Percentiles rank a stretch among this genome's conserved stretches.
These are phyloP conservation scores for Leptomonas seymouri DNA, from an alignment of 208 protist genomes.

Conservation along the genomic window DNA sequence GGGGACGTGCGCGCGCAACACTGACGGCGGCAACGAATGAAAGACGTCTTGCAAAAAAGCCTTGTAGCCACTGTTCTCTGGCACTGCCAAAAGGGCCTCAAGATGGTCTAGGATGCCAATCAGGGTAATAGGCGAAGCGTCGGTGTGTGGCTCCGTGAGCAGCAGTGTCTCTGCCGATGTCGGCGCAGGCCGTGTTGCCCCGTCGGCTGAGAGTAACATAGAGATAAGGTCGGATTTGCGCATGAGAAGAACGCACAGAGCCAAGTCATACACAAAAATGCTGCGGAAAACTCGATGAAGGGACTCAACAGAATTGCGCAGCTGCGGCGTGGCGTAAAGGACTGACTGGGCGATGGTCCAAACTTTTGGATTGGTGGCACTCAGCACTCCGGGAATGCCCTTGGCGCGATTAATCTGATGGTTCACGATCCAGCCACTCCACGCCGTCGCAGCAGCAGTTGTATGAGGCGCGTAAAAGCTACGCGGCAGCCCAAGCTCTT, in stretches of 20 bases:
- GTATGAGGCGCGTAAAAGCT: conserved; percentile 10
- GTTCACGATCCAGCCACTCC: conserved; percentile 21
- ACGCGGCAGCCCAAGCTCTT: conserved; percentile 68
- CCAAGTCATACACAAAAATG: conserved; percentile 36
- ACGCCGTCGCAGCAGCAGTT: conserved; percentile 5
- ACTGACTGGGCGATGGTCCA: conserved; percentile 71
- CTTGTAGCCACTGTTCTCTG: conserved; percentile 52
- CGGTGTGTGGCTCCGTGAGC: background rate
- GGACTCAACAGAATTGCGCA: conserved; percentile 34
- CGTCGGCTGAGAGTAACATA: conserved; percentile 17
- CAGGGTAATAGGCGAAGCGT: background rate
- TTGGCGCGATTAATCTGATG: conserved; percentile 21
- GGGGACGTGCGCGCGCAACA: conserved; percentile 13
- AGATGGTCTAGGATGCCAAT: conserved; percentile 30
- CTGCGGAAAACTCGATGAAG: conserved; percentile 40
- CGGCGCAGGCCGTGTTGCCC: background rate
- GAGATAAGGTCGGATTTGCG: conserved; percentile 43
- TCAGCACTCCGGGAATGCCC: conserved; percentile 27
- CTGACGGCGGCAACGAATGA: conserved; percentile 41
- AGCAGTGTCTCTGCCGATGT: background rate
- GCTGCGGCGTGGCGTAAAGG: conserved; percentile 49
- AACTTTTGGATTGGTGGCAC: conserved; percentile 32
- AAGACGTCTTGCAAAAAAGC: conserved; percentile 63
- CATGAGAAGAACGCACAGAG: conserved; percentile 63
- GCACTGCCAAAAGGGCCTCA: conserved; percentile 33